Percentiles rank a stretch among this genome's conserved stretches.
Conservation (phyloP, 768 basidiomycete genomes). For the Phanerochaete carnosa region DNA sequence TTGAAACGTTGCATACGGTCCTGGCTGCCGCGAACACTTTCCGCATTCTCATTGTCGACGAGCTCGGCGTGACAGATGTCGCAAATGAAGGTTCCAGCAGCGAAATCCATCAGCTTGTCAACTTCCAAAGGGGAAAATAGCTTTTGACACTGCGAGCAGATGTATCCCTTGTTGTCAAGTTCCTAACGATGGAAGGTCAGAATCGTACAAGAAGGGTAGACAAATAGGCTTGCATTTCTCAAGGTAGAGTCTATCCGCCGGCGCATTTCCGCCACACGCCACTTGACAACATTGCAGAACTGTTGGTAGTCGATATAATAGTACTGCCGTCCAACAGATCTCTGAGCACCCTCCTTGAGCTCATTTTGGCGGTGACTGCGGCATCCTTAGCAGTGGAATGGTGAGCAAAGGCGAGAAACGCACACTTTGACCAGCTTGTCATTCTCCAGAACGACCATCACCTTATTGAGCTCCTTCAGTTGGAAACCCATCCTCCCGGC, state of each 20-base stretch:
- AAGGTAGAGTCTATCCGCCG: conserved; percentile 84
- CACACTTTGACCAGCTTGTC: conserved; percentile 79
- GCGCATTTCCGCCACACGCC: conserved; percentile 92
- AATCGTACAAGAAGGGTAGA: neutral
- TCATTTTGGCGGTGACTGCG: conserved; percentile 86
- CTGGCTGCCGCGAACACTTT: conserved; percentile 79
- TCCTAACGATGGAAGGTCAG: conserved; percentile 49
- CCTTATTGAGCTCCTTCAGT: conserved; percentile 86
- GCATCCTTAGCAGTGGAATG: neutral
- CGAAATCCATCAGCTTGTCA: conserved; percentile 76
- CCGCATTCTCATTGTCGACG: conserved; percentile 88
- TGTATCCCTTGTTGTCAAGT: conserved; percentile 96
- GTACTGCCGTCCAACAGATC: conserved; percentile 86
- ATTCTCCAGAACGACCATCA: conserved; percentile 77
- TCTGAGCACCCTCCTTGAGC: conserved; percentile 84
- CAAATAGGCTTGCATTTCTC: conserved; percentile 63
- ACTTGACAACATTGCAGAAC: conserved; percentile 97
- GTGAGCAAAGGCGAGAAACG: conserved; percentile 23
- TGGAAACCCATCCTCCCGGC: conserved; percentile 88
- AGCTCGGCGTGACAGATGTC: conserved; percentile 87
- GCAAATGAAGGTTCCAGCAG: conserved; percentile 67
- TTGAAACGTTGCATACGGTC: conserved; percentile 97
- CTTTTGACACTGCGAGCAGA: conserved; percentile 85
- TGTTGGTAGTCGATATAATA: conserved; percentile 95
- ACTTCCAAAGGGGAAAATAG: conserved; percentile 85